Conservation (phyloP, 495 filamentous ascomycete genomes). For the Tirmania nivea region DNA sequence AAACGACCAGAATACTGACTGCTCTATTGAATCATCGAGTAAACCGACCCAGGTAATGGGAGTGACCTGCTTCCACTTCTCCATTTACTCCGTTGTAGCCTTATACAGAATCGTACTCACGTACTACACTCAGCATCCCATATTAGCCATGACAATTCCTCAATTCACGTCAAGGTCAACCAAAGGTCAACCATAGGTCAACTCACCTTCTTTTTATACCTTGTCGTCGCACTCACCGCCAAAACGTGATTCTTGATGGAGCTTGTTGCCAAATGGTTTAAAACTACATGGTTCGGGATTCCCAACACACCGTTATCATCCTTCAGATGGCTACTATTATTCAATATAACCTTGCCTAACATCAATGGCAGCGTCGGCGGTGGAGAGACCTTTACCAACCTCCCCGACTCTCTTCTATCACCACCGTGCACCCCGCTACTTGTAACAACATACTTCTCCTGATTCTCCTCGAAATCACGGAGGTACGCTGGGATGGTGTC, state of each 20-base stretch:
- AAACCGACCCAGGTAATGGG: neutral
- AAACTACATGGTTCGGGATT: conserved; percentile 88
- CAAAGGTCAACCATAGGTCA: neutral
- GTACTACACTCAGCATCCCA: conserved; percentile 35
- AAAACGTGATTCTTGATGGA: conserved; percentile 92
- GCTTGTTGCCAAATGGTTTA: conserved; percentile 95
- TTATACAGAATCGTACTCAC: conserved; percentile 97
- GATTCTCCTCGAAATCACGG: conserved; percentile 60
- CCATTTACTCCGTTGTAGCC: conserved; percentile 32
- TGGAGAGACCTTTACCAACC: conserved; percentile 49
- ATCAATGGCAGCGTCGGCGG: conserved; percentile 81
- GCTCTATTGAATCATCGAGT: neutral
- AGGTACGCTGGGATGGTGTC: conserved; percentile 63
- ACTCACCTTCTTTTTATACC: conserved; percentile 80
- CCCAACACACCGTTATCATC: conserved; percentile 91
- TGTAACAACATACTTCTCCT: conserved; percentile 33
- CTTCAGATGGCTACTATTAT: conserved; percentile 64
- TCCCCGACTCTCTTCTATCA: conserved; percentile 31
- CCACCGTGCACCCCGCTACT: conserved; percentile 32
- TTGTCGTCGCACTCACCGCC: conserved; percentile 88
- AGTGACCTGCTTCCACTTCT: neutral
- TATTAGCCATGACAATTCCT: conserved; percentile 11
- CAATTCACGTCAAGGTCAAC: neutral
- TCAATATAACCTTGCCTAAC: conserved; percentile 82
- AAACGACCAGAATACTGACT: neutral